Conservation (phyloP, 345 rosid species). For the Gynandropsis gynandra region DNA sequence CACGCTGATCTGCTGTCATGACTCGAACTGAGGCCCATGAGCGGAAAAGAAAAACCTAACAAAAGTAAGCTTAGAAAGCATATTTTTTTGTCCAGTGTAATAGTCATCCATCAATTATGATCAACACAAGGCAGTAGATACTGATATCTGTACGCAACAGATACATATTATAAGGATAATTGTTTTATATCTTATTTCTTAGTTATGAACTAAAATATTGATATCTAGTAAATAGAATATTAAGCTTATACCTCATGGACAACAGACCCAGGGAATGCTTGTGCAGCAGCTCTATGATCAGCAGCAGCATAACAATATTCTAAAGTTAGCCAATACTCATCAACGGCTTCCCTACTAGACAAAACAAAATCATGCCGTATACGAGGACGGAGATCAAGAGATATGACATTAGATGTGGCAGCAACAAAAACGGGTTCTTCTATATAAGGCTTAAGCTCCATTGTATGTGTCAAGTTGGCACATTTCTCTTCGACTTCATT, state of each 20-base stretch:
- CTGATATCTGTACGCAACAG: too few species aligned
- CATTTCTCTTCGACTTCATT: slow-evolving; percentile 39
- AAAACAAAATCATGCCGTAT: slow-evolving; percentile 81
- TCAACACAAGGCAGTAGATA: too few species aligned
- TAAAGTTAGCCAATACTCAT: slow-evolving; percentile 88
- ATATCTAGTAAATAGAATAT: slow-evolving; percentile 11
- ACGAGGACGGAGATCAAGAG: slow-evolving; percentile 85
- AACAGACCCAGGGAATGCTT: slow-evolving; percentile 90
- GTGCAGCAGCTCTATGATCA: slow-evolving; percentile 71
- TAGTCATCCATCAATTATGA: not conserved
- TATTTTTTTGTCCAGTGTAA: slow-evolving; percentile 10
- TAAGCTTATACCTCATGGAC: slow-evolving; percentile 67
- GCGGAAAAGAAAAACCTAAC: slow-evolving; percentile 62
- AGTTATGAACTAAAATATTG: not conserved
- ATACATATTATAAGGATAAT: not conserved
- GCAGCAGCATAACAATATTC: slow-evolving; percentile 95
- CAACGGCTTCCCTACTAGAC: slow-evolving; percentile 65
- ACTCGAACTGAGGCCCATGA: slow-evolving; percentile 72
- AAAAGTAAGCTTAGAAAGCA: slow-evolving; percentile 25
- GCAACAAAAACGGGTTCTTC: slow-evolving; percentile 67
- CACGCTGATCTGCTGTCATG: slow-evolving; percentile 82
- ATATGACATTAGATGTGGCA: slow-evolving; percentile 40
- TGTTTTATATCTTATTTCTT: not conserved
- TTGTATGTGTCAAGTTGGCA: slow-evolving; percentile 58
- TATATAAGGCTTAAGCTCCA: slow-evolving; percentile 87